Evolutionary conservation across 768 basidiomycete species (phyloP), one percentile per base, ranked within the genome.

Genomic region (Boletus pseudo-olivaceus): DNA sequence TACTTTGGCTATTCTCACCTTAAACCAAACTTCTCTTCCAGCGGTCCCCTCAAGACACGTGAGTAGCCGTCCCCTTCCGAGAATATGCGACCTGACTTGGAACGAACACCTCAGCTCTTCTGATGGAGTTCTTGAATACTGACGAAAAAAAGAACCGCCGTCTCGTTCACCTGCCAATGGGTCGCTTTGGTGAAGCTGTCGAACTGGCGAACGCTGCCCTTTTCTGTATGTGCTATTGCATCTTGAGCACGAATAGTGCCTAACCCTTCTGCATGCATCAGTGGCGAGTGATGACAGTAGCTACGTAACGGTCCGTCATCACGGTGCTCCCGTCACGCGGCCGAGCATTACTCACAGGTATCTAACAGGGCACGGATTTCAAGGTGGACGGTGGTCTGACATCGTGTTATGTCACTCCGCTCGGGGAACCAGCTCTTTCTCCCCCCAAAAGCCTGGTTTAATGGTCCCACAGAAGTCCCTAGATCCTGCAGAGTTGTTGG

Each of bases 71-170:
- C 19, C n/a, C 14, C 7, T 32, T 34, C 42, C 8, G 6, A 32
- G 43, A 50, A 29, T 23, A 29, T 23, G 3, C 20, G 35, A 27
- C 2, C 49, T 47, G 7, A 52, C 17, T 17, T 34, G 26, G 27
- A 38, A 47, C 9, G 23, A 23, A 37, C 4, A 3, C 39, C 27
- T n/a, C 66, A 95, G 93, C 95, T 37, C 84, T 99, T 43, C 79
- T 99, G 29, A 99, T 99, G 97, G 88, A 98, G 72, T 99, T 96
- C 81, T 82, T 99, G 66, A 83, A 98, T 73, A 98, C 97, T 19
- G 78, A 87, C 42, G 97, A 99, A 78, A 98, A 98, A 76, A 84
- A 88, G 55, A 84, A 98, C 41, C 85, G 97, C 29, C 82, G 97
- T 43, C 68, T 98, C 68, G 85, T 93, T 20, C 93, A 94, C 62